A percentile compares a stretch with the other conserved stretches of the same genome.
Conservation (phyloP, 108 stramenopile species). For the Chaetoceros tenuissimus region DNA sequence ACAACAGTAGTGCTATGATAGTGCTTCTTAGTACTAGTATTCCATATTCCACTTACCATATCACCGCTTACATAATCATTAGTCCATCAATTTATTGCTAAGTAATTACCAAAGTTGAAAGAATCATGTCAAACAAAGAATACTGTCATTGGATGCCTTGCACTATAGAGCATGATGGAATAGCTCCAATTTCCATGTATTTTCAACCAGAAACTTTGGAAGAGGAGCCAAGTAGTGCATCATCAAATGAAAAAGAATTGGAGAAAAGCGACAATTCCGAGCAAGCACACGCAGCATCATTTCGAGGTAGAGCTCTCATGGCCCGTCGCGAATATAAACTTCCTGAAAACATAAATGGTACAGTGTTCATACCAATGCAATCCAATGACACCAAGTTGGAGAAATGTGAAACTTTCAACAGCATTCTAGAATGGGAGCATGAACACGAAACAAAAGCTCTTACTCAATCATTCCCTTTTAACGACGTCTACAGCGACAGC, state of each 20-base stretch:
- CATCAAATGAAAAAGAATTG: not conserved
- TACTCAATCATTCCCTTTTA: not conserved
- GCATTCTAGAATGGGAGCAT: not conserved
- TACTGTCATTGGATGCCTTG: slow-evolving; percentile 7
- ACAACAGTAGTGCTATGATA: too few relatives aligned
- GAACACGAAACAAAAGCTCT: not conserved
- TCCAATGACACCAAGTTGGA: not conserved
- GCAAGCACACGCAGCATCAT: not conserved
- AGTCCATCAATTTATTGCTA: too few relatives aligned
- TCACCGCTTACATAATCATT: too few relatives aligned
- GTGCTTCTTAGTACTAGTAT: too few relatives aligned
- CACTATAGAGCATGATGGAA: slow-evolving; percentile 4
- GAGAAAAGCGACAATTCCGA: not conserved
- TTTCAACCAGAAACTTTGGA: not conserved
- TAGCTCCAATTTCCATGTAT: slow-evolving; percentile 10
- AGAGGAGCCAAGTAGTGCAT: not conserved
- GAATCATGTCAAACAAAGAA: too few relatives aligned
- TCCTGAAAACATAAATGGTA: not conserved
- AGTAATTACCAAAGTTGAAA: too few relatives aligned
- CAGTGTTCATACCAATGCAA: not conserved
- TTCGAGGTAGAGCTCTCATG: not conserved
- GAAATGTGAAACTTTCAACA: not conserved
- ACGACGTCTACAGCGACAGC: not conserved
- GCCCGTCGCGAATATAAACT: not conserved
- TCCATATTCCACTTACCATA: too few relatives aligned